Conservation (phyloP, 208 protist species). For the Trypanosomatidae sp. region DNA sequence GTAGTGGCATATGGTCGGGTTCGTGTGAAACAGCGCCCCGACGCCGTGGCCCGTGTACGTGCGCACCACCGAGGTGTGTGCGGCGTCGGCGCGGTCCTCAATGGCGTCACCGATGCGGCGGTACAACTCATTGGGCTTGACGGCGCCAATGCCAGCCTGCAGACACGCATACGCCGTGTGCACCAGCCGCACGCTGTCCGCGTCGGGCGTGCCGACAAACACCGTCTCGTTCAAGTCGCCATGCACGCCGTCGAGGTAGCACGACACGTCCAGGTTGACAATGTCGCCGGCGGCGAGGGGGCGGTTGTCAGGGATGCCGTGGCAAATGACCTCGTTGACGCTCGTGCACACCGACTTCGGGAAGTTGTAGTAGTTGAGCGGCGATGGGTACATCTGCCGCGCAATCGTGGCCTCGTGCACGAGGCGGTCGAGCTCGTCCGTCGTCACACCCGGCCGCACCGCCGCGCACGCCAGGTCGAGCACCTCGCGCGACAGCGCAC, state of each 20-base stretch:
- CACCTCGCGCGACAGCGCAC: slow-evolving; percentile 85
- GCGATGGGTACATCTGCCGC: slow-evolving; percentile 94
- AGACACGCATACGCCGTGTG: slow-evolving; percentile 76
- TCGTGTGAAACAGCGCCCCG: slow-evolving; percentile 85
- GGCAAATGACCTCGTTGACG: slow-evolving; percentile 92
- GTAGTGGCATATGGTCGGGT: slow-evolving; percentile 89
- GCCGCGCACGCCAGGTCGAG: slow-evolving; percentile 89
- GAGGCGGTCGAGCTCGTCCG: slow-evolving; percentile 96
- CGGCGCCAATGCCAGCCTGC: slow-evolving; percentile 53
- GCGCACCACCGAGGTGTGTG: slow-evolving; percentile 50
- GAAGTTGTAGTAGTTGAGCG: slow-evolving; percentile 97
- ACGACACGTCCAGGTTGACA: slow-evolving; percentile 97
- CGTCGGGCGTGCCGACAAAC: slow-evolving; percentile 77
- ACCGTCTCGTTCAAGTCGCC: slow-evolving; percentile 91
- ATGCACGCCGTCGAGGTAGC: slow-evolving; percentile 90
- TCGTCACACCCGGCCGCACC: slow-evolving; percentile 91
- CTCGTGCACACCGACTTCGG: slow-evolving; percentile 97
- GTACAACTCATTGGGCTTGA: slow-evolving; percentile 82
- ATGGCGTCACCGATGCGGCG: slow-evolving; percentile 75
- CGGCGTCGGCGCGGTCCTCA: slow-evolving; percentile 53
- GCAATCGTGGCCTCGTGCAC: slow-evolving; percentile 87
- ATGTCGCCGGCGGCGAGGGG: slow-evolving; percentile 95
- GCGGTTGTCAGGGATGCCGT: slow-evolving; percentile 94
- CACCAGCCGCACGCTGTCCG: slow-evolving; percentile 63
- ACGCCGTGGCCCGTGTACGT: slow-evolving; percentile 93